phyloP scores from a whole-genome alignment of 108 stramenopile species.

The Cyclotella cryptica region DNA sequence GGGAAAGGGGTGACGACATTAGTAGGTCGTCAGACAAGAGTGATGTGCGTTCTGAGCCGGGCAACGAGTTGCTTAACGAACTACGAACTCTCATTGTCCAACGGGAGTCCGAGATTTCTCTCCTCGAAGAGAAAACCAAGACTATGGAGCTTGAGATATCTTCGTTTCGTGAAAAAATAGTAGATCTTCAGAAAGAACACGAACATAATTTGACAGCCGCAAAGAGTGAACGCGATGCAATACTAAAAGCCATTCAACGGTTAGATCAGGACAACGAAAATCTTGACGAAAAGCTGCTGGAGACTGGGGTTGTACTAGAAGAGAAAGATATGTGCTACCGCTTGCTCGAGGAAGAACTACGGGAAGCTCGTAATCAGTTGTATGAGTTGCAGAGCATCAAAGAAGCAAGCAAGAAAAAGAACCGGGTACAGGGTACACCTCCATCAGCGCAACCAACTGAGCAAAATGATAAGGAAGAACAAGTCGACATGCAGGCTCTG shows the following conservation, averaged over 20 bases:
- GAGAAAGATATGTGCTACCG: constrained; percentile 2
- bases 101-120: constrained; percentile 6
- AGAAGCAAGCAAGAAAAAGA: neutral
- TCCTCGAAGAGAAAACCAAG: constrained; percentile 11
- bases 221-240: neutral
- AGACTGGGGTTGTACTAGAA: constrained; percentile 7
- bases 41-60: neutral
- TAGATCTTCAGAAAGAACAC: constrained; percentile 1
- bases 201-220: neutral
- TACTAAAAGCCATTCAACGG: neutral
- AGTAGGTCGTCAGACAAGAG: neutral
- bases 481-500: neutral
- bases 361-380: constrained; percentile 8
- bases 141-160: neutral
- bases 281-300: constrained; percentile 6
- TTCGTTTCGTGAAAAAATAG: neutral
- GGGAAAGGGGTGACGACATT: neutral
- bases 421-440: neutral
- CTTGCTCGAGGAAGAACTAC: constrained; percentile 9
- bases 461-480: neutral
- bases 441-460: neutral
- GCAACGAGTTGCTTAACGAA: neutral
- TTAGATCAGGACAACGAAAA: constrained; percentile 9
- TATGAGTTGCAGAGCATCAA: constrained; percentile 10
- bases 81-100: constrained; percentile 13